Base-by-base conservation (phyloP, 1,139 yeast species). In the Pichia sp. region DNA sequence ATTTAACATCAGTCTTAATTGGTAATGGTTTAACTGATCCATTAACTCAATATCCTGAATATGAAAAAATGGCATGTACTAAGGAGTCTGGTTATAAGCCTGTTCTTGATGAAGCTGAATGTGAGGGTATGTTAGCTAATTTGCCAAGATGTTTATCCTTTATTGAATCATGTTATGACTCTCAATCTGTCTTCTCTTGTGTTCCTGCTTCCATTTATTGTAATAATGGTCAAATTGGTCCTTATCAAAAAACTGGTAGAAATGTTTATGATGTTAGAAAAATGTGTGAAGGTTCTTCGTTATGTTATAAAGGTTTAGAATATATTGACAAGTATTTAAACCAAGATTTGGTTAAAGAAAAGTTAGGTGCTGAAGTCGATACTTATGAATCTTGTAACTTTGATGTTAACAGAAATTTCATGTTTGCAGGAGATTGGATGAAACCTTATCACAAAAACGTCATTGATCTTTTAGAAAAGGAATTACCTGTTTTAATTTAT, bases 21-120 rank as follows among this genome's bases (percentile, higher is more conserved):
- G 98, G 98, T 60, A 91, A 91, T 61, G 98, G 98, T 45, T 76
- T 91, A 59, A 88, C 96, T 41, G 97, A 91, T 64, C 89, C 95
- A 14, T 75, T 86, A 62, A 78, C 79, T 49, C 98, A 91, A 68
- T 85, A 83, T 63, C 83, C 81, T 54, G 79, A 79, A 63, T 91
- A 87, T 66, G 84, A 85, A 67, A 95, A 94, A 63, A 91, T 91
- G 98, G 97, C 96, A 10, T 91, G 98, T 66, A 31, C 41, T 5
- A 70, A 78, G 56, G 95, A 95, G 58, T 53, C 53, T n/a, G 97
- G 96, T 36, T 84, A 80, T 52, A 82, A 84, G 31, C 71, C 94
- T 9, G 94, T 88, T 9, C 69, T 91, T 55, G 69, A 74, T 29
- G 85, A 82, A 38, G 89, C 82, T 49, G 81, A 84, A 62, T 91